These are phyloP conservation scores for Paramyrothecium roridum DNA, from an alignment of 2,329 filamentous ascomycete genomes.

Conservation along the genomic window DNA sequence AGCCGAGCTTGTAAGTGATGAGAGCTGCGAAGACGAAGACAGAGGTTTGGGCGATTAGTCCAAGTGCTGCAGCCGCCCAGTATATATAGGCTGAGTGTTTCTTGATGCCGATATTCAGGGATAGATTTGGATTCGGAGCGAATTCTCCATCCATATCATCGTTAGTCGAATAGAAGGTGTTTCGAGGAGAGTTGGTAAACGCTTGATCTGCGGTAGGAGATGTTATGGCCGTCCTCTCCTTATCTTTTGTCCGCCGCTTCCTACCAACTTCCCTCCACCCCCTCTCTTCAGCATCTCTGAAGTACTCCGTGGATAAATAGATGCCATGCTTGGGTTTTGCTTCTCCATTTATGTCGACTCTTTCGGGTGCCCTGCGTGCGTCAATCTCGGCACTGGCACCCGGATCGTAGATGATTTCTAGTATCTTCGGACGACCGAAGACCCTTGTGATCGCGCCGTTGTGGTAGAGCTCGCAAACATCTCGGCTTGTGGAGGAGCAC, in stretches of 20 bases:
- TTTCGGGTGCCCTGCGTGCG: too few relatives aligned
- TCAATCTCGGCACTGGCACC: too few relatives aligned
- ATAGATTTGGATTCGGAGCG: slow-evolving; percentile 9
- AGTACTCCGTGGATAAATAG: too few relatives aligned
- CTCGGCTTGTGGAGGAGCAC: slow-evolving; percentile 33
- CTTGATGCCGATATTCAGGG: slow-evolving; percentile 7
- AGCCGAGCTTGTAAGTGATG: slow-evolving; percentile 9
- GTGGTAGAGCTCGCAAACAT: slow-evolving; percentile 36
- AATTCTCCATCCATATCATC: not conserved
- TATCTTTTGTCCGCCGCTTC: too few relatives aligned
- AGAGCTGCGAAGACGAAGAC: slow-evolving; percentile 12
- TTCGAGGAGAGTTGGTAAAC: too few relatives aligned
- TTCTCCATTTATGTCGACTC: too few relatives aligned
- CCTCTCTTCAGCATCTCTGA: too few relatives aligned
- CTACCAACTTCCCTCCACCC: too few relatives aligned
- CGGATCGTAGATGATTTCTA: slow-evolving; percentile 23
- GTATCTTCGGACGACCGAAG: slow-evolving; percentile 26
- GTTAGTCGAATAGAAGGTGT: too few relatives aligned
- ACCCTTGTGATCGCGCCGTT: slow-evolving; percentile 25
- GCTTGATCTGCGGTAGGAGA: too few relatives aligned
- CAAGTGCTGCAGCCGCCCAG: slow-evolving; percentile 5
- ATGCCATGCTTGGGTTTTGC: too few relatives aligned
- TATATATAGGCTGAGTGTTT: slow-evolving; percentile 6
- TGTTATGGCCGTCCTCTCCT: too few relatives aligned
- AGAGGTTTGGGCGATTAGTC: slow-evolving; percentile 9